A percentile compares a stretch with the other conserved stretches of the same genome.
Evolutionary conservation across 306 rosid species (phyloP).

Genomic region (Corylus avellana): DNA sequence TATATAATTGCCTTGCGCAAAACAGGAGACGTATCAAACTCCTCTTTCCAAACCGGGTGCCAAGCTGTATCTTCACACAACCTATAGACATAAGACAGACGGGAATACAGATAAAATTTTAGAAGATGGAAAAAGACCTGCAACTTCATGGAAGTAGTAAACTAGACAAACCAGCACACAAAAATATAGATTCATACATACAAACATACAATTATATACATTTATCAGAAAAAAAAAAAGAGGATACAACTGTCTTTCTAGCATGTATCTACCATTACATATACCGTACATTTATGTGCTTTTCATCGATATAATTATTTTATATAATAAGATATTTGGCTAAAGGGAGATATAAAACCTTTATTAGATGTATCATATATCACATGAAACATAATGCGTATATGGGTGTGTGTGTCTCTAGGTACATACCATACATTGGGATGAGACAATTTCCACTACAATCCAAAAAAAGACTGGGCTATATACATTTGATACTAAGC

Average conservation of each 20-base stretch:
- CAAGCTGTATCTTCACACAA: slow-evolving; percentile 91
- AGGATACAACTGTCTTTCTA: background rate
- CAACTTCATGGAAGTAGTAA: background rate
- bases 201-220: background rate
- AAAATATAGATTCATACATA: background rate
- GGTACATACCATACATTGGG: background rate
- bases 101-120: slow-evolving; percentile 20
- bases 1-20: slow-evolving; percentile 72
- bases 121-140: slow-evolving; percentile 3
- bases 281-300: too few relatives aligned
- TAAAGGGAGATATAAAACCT: background rate
- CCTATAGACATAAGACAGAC: slow-evolving; percentile 47
- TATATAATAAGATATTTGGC: background rate
- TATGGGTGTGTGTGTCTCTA: background rate
- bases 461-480: too few relatives aligned
- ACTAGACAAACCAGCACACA: background rate
- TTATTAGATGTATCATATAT: slow-evolving; percentile 3
- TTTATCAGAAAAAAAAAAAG: background rate
- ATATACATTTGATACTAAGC: slow-evolving; percentile 10
- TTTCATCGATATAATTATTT: background rate
- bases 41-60: slow-evolving; percentile 81
- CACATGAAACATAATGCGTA: background rate
- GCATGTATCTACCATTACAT: background rate
- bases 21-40: slow-evolving; percentile 68
- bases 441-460: too few relatives aligned